Percentiles rank a stretch among this genome's conserved stretches.
phyloP scores from a whole-genome alignment of 495 filamentous ascomycete species.

The Aspergillus carlsbadensis region DNA sequence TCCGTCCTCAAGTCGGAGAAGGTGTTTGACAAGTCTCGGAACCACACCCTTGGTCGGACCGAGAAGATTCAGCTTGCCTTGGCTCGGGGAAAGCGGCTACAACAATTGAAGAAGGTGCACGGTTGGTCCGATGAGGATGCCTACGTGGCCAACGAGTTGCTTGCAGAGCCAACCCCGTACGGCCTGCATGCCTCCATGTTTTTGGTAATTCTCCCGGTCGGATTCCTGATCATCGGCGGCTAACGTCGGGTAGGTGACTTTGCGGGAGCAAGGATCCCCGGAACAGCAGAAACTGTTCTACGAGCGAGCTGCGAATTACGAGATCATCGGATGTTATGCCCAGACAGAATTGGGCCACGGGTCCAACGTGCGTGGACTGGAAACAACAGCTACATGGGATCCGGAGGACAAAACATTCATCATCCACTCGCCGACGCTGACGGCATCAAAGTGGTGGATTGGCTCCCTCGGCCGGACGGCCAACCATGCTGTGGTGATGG shows the following conservation, averaged over 20 bases:
- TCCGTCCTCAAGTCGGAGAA: constrained; percentile 56
- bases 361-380: constrained; percentile 69
- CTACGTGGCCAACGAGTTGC: constrained; percentile 55
- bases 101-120: constrained; percentile 59
- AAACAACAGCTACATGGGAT: constrained; percentile 73
- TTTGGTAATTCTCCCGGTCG: constrained; percentile 37
- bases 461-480: constrained; percentile 70
- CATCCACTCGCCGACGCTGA: constrained; percentile 65
- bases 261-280: constrained; percentile 65
- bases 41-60: constrained; percentile 63
- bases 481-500: constrained; percentile 75
- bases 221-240: not conserved
- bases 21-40: constrained; percentile 69
- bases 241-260: constrained; percentile 51
- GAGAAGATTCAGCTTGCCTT: constrained; percentile 62
- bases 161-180: constrained; percentile 67
- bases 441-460: constrained; percentile 78
- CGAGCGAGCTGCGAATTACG: constrained; percentile 59
- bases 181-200: constrained; percentile 69
- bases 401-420: constrained; percentile 65
- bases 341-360: constrained; percentile 77
- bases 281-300: constrained; percentile 70
- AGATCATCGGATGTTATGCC: constrained; percentile 73
- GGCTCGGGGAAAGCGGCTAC: constrained; percentile 62
- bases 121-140: constrained; percentile 65